These are phyloP conservation scores for Ligustrum vulgare DNA, from an alignment of 257 asterid species.

Conservation along the genomic window DNA sequence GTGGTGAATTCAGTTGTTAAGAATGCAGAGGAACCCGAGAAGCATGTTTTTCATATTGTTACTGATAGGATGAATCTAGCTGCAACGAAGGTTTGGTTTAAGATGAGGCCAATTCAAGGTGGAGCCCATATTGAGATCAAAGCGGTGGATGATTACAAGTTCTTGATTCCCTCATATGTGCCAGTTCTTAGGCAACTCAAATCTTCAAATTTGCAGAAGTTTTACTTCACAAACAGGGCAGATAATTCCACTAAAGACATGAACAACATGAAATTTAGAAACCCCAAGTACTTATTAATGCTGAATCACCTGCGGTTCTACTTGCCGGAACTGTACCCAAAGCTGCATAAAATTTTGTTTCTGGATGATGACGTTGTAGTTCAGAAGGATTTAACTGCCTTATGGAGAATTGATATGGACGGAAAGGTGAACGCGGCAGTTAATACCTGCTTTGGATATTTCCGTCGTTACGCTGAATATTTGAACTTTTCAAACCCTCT, in stretches of 20 bases:
- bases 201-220: conserved; percentile 36
- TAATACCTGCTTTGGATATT: conserved; percentile 14
- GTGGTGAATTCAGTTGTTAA: conserved; percentile 50
- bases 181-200: conserved; percentile 46
- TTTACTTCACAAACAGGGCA: conserved; percentile 43
- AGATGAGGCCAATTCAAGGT: conserved; percentile 48
- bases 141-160: conserved; percentile 39
- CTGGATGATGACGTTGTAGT: conserved; percentile 51
- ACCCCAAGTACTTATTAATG: conserved; percentile 18
- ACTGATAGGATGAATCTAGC: conserved; percentile 51
- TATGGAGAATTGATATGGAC: conserved; percentile 19
- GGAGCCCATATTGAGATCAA: conserved; percentile 50
- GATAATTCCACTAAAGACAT: conserved; percentile 37
- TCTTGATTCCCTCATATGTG: conserved; percentile 46
- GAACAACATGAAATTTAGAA: conserved; percentile 20
- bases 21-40: conserved; percentile 53
- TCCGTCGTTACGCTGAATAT: conserved; percentile 17
- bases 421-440: conserved; percentile 20
- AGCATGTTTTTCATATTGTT: conserved; percentile 53
- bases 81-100: conserved; percentile 57
- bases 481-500: conserved; percentile 23
- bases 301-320: conserved; percentile 20
- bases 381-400: conserved; percentile 18
- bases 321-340: conserved; percentile 21
- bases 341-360: conserved; percentile 34